Evolutionary conservation across 2,329 filamentous ascomycete species (phyloP), one percentile per base, ranked within the genome.

Genomic region (Ophiostoma himal-ulmi): DNA sequence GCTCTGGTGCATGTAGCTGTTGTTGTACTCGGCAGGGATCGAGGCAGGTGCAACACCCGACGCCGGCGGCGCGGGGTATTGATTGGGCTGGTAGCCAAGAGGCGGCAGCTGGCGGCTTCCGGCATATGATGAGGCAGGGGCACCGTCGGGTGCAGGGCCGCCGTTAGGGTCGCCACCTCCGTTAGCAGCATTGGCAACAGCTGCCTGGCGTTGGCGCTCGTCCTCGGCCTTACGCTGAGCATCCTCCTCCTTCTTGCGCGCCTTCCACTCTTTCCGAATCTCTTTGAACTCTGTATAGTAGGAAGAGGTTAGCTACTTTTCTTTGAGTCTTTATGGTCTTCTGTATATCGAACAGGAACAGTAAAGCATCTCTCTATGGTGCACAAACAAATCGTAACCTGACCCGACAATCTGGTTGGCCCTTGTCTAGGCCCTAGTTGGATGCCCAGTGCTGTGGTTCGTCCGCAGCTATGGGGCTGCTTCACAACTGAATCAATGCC

Each of bases 191-290:
- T 86, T 86, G 34, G 86, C 86, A 0, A 78, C 78, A 1, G 78
- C 78, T 8, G 78, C 79, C 67, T 83, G 80, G 20, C 84, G 86
- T 79, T 89, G 89, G 70, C 94, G 91, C 78, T 97, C 94, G 74
- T 98, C 94, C 11, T 94, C 92, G 14, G 91, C 91, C 83, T 97
- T 97, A 77, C 94, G 91, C 76, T 88, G 86, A 68, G 90, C 90
- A 75, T 98, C 94, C 76, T 98, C 94, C 79, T 98, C 95, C 92
- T 99, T 99, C 88, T 98, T 98, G 77, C 95, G 93, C 54, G 92
- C 92, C 83, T 98, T 99, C 95, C 95, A 99, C 78, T 98, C 94
- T 79, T 98, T 98, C 74, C 95, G 69, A 11, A 75, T 75, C 78
- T 99, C 95, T 79, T 99, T 99, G 83, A 99, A 98, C 80, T 98